These are phyloP conservation scores for Jamesozyma hellenica DNA, from an alignment of 805 yeast genomes.

Conservation along the genomic window DNA sequence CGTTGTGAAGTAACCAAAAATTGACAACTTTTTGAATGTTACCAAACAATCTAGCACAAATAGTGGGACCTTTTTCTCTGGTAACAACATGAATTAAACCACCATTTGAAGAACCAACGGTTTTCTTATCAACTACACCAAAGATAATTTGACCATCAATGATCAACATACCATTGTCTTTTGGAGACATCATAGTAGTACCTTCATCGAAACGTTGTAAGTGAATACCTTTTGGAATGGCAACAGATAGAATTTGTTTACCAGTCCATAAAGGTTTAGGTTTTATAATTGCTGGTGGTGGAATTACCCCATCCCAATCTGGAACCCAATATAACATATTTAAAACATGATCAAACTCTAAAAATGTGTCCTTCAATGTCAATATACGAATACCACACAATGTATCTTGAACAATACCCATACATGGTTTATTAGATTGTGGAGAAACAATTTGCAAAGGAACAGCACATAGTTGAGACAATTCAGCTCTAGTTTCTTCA, in stretches of 20 bases:
- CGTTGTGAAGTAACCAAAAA: constrained; percentile 92
- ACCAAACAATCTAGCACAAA: constrained; percentile 84
- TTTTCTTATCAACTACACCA: constrained; percentile 96
- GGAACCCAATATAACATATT: constrained; percentile 97
- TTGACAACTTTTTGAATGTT: constrained; percentile 91
- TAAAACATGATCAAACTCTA: constrained; percentile 91
- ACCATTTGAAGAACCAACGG: constrained; percentile 97
- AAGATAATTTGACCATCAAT: constrained; percentile 93
- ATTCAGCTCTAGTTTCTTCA: constrained; percentile 94
- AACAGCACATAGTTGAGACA: constrained; percentile 90
- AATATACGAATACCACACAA: constrained; percentile 93
- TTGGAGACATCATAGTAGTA: constrained; percentile 71
- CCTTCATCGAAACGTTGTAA: constrained; percentile 89
- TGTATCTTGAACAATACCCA: constrained; percentile 99
- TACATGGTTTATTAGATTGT: constrained; percentile 96
- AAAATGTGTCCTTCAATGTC: constrained; percentile 81
- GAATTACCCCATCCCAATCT: constrained; percentile 96
- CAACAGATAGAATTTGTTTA: constrained; percentile 83
- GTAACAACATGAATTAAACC: constrained; percentile 95
- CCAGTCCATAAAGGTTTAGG: constrained; percentile 98
- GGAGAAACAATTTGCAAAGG: constrained; percentile 97
- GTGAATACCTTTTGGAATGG: constrained; percentile 93
- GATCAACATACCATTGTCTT: constrained; percentile 91
- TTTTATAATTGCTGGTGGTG: constrained; percentile 85
- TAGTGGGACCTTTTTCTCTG: constrained; percentile 91